Evolutionary conservation across 2,329 filamentous ascomycete species (phyloP), one percentile per base, ranked within the genome.

Genomic region (Ascochyta pisi): DNA sequence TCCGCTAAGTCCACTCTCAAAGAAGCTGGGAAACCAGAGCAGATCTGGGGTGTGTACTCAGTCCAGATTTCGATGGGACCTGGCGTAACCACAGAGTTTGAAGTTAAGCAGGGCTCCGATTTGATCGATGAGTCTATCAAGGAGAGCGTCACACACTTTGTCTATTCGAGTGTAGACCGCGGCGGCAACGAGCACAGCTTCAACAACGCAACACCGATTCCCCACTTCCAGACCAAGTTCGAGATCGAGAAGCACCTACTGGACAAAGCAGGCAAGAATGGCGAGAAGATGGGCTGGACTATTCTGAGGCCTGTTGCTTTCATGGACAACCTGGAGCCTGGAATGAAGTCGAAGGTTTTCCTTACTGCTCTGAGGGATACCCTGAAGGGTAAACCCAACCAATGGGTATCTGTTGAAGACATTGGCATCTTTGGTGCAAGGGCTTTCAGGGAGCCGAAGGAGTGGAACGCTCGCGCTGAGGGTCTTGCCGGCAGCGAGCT

Each of bases 161-260:
- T 90, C 40, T 89, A 88, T 74, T 83, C 80, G 27, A 84, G 81
- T 48, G 84, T 88, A 24, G 87, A 89, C 60, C 84, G 87, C 35
- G 85, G 86, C 39, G 85, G 86, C 41, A 80, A 83, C 35, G 73
- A 74, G 2, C 79, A 78, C 6, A 82, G 79, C 42, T 80, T 82
- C 64, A 78, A 80, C 4, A 81, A 81, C 57, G 55, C 63, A 26
- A 76, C 74, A 13, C 67, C 71, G 0, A 79, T 89, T 42, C 83
- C 84, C 0, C 86, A 90, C 70, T 90, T 90, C 69, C 79, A 79
- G 54, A 79, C 73, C 63, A 90, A 90, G 69, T 80, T 84, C 62
- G 71, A 81, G 10, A 86, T 89, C 63, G 88, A 90, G 73, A 74
- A 82, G 48, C 78, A 89, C 60, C 79, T 90, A n/a, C 74, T 82